Base-by-base conservation (phyloP, 2,329 filamentous ascomycete genomes). In the Monosporascus sp. region DNA sequence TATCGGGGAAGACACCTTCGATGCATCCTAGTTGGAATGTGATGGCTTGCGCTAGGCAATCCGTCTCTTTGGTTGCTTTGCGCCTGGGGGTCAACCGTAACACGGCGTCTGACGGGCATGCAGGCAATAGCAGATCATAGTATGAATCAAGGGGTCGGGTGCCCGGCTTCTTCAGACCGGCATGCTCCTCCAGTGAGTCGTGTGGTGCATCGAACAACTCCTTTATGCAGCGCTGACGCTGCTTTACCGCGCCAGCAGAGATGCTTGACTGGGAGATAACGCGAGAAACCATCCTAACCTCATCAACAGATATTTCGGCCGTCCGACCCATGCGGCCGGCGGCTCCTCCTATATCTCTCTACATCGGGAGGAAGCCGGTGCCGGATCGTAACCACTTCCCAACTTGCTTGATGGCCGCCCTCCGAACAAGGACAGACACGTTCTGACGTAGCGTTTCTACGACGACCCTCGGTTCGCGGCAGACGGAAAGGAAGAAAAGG, bases 401-500 rank as follows among this genome's bases (percentile, higher is more conserved):
- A 45, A 38, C 55, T 9, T 48, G 51, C 14, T 48, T 37, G 24
- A 61, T 59, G 46, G 59, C 58, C 3, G 55, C 24, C 22, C 48
- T 49, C n/a, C 58, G 52, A 11, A 37, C 48, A 24, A 55, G n/a
- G 24, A 47, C 37, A 11, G 60, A 63, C 1, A 37, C 26, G 11
- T 46, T 35, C 35, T 59, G 58, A 17, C 16, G 22, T 35, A 60
- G 50, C 37, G 53, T 50, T 20, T 44, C 49, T 19, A 52, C 52
- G 31, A 61, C 47, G 19, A 53, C 51, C n/a, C 22, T 8, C 7
- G 54, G 46, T 16, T 58, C 38, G 16, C 54, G 56, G 50, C 53
- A 61, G 24, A 57, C 51, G 20, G 47, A 35, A 19, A 63, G 55
- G 49, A 58, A 63, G 35, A 58, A 48, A 16, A 60, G 51, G 38